Percentiles rank a stretch among this genome's conserved stretches.
Evolutionary conservation across 2,329 filamentous ascomycete species (phyloP).

Genomic region (Monascus ruber): DNA sequence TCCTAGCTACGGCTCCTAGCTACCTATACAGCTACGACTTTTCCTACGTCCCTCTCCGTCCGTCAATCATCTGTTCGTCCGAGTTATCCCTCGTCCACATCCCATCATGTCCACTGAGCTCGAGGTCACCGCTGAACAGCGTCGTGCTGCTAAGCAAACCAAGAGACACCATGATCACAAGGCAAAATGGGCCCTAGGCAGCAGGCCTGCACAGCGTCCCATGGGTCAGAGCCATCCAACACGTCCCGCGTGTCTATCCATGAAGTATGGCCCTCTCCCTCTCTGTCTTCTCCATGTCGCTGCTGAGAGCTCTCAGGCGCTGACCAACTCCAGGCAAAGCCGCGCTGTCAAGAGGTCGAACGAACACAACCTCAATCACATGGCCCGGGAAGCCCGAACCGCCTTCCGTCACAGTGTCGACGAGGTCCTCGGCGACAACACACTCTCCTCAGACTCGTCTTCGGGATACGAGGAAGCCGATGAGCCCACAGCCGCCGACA

Average conservation of each 20-base stretch:
- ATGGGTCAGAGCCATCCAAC: neutral
- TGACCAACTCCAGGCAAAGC: neutral
- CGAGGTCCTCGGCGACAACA: slow-evolving; percentile 18
- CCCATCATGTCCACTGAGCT: slow-evolving; percentile 17
- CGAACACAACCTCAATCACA: slow-evolving; percentile 8
- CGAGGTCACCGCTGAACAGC: slow-evolving; percentile 41
- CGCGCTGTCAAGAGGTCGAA: slow-evolving; percentile 3
- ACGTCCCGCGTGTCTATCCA: neutral
- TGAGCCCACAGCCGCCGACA: slow-evolving; percentile 35
- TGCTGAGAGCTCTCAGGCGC: neutral
- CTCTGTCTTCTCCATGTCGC: no score
- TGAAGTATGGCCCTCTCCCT: neutral
- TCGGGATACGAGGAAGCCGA: slow-evolving; percentile 16
- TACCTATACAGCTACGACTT: no score
- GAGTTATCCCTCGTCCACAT: neutral
- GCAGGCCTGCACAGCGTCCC: slow-evolving; percentile 8
- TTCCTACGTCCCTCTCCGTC: no score
- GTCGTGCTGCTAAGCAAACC: slow-evolving; percentile 41
- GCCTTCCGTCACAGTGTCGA: slow-evolving; percentile 21
- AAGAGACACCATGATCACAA: slow-evolving; percentile 29
- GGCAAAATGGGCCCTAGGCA: slow-evolving; percentile 30
- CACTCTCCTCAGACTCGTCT: slow-evolving; percentile 17
- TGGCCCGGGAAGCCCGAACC: slow-evolving; percentile 8
- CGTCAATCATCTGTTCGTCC: no score
- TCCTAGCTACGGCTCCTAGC: no score